Evolutionary conservation across 176 grass and related monocot species (phyloP).

Genomic region (Calamus simplicifolius): DNA sequence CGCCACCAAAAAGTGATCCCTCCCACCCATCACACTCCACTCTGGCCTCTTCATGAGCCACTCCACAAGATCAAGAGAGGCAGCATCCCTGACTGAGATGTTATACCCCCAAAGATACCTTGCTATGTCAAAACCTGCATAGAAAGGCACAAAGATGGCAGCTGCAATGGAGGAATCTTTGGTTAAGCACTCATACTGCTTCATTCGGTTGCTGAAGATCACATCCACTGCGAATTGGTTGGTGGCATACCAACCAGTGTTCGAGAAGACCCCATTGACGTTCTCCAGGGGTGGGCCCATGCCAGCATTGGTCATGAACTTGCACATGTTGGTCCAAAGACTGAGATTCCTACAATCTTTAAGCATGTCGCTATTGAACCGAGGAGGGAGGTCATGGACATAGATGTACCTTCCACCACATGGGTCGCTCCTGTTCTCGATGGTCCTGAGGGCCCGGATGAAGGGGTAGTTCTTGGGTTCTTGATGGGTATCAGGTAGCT

Average conservation of each 20-base stretch:
- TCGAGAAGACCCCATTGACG: constrained; percentile 72
- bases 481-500: not conserved
- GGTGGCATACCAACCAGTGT: constrained; percentile 83
- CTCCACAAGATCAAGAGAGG: constrained; percentile 78
- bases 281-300: constrained; percentile 70
- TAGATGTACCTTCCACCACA: constrained; percentile 98
- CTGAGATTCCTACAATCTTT: constrained; percentile 67
- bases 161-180: constrained; percentile 70
- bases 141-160: constrained; percentile 92
- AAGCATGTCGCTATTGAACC: constrained; percentile 94
- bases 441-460: constrained; percentile 47
- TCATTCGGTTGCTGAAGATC: constrained; percentile 93
- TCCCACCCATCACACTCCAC: constrained; percentile 84
- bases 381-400: constrained; percentile 78
- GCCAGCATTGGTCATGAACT: constrained; percentile 84
- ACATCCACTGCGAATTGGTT: constrained; percentile 92
- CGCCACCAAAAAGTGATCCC: constrained; percentile 86
- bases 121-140: constrained; percentile 82
- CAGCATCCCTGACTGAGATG: constrained; percentile 53
- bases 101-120: constrained; percentile 94
- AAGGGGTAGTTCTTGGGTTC: constrained; percentile 47
- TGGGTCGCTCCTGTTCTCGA: constrained; percentile 74
- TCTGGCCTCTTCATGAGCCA: constrained; percentile 76
- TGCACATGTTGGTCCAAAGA: constrained; percentile 96
- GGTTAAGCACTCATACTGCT: constrained; percentile 94